phyloP scores from a whole-genome alignment of 257 asterid genomes.

The Solanum paucissectum region DNA sequence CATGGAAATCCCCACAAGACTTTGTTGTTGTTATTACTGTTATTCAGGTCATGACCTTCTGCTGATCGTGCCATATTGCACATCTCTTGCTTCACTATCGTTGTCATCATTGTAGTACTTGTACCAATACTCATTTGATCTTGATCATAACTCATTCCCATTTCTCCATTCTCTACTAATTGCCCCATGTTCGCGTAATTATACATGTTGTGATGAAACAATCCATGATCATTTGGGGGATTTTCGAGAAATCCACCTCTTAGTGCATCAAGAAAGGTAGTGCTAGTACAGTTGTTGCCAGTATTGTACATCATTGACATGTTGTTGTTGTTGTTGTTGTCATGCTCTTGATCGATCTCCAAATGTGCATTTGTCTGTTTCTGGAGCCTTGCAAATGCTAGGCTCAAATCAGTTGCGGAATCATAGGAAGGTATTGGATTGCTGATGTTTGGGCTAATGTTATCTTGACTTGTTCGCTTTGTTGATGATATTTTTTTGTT shows the following conservation, averaged over 20 bases:
- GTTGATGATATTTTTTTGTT: conserved; percentile 45
- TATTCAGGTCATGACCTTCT: neutral
- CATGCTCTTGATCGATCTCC: conserved; percentile 14
- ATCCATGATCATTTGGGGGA: conserved; percentile 14
- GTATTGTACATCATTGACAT: conserved; percentile 26
- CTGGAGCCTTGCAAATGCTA: conserved; percentile 61
- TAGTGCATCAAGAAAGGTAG: conserved; percentile 18
- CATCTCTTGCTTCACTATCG: conserved; percentile 56
- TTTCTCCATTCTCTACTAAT: conserved; percentile 22
- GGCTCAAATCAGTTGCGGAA: conserved; percentile 38
- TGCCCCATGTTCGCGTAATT: conserved; percentile 20
- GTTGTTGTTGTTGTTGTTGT: neutral
- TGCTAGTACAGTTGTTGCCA: neutral
- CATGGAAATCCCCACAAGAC: conserved; percentile 74
- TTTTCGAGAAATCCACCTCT: conserved; percentile 34
- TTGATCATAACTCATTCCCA: conserved; percentile 34
- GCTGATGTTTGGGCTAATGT: conserved; percentile 4
- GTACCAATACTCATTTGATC: conserved; percentile 7
- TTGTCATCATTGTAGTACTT: conserved; percentile 15
- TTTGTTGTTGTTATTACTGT: neutral
- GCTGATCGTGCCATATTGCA: conserved; percentile 19
- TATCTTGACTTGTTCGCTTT: conserved; percentile 31
- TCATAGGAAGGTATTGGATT: conserved; percentile 26
- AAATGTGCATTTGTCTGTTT: conserved; percentile 34
- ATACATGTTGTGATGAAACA: conserved; percentile 13